Evolutionary conservation across 2,329 filamentous ascomycete genomes (phyloP).

Genomic region (Diaporthe capsici): DNA sequence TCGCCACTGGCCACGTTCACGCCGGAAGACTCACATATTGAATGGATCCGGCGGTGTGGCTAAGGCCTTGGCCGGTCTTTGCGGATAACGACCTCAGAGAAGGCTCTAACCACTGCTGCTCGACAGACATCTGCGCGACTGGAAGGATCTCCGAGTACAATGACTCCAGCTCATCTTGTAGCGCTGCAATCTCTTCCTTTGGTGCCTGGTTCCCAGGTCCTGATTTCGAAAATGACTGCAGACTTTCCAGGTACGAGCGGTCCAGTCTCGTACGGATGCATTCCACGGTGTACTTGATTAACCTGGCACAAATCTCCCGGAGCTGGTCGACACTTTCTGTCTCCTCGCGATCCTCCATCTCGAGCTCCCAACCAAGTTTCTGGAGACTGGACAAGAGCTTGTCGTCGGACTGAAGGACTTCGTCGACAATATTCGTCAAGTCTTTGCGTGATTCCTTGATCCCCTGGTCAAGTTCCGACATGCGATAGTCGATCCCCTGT

Average conservation of each 20-base stretch:
- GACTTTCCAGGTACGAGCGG: constrained; percentile 66
- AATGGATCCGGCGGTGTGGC: constrained; percentile 61
- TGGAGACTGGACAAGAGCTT: constrained; percentile 75
- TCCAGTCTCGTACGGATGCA: constrained; percentile 68
- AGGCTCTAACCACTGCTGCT: constrained; percentile 76
- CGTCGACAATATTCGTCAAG: constrained; percentile 64
- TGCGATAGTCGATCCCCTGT: constrained; percentile 60
- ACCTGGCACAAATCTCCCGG: constrained; percentile 70
- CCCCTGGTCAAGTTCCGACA: constrained; percentile 67
- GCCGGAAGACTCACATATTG: constrained; percentile 61
- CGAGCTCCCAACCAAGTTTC: constrained; percentile 74
- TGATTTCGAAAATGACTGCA: constrained; percentile 49
- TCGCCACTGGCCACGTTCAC: neutral
- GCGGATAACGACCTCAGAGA: constrained; percentile 63
- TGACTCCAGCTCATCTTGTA: constrained; percentile 77
- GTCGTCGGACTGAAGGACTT: constrained; percentile 72
- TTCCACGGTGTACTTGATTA: constrained; percentile 72
- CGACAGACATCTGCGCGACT: constrained; percentile 78
- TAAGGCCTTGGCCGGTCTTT: constrained; percentile 59
- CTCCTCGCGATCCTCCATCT: constrained; percentile 65
- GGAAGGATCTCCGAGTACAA: constrained; percentile 78
- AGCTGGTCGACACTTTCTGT: constrained; percentile 68
- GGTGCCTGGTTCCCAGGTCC: constrained; percentile 44
- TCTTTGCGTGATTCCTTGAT: constrained; percentile 58
- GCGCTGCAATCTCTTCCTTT: constrained; percentile 60